A percentile compares a stretch with the other conserved stretches of the same genome.
phyloP scores from a whole-genome alignment of 1,139 yeast species.

The Yamadazyma sp. region DNA sequence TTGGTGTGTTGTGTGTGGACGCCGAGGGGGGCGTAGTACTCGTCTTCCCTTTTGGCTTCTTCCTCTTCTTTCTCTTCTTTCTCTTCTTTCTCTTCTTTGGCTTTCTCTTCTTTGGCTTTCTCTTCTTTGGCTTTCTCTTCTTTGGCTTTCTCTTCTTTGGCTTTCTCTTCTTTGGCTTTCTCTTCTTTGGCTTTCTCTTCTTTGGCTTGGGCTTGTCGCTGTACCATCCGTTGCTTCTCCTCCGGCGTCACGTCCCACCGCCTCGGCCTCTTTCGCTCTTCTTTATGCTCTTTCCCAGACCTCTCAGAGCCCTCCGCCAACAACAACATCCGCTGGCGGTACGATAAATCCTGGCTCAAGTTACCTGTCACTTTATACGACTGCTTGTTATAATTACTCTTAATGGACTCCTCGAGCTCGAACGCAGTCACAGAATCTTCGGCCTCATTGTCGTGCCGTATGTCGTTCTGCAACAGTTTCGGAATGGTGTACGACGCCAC shows the following conservation, averaged over 20 bases:
- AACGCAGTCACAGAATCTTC: constrained; percentile 19
- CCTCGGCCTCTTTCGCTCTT: constrained; percentile 12
- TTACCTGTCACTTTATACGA: constrained; percentile 10
- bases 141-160: background rate
- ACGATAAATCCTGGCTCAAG: constrained; percentile 7
- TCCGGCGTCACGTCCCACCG: constrained; percentile 41
- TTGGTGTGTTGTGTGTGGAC: constrained; percentile 17
- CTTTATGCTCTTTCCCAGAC: background rate
- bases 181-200: background rate
- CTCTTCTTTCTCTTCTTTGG: background rate
- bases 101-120: background rate
- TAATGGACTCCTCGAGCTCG: constrained; percentile 14
- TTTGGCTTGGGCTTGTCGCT: too few species aligned
- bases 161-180: background rate
- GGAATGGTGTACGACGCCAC: constrained; percentile 30
- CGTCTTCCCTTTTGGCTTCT: background rate
- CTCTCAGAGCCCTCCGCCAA: background rate
- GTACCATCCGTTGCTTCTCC: constrained; percentile 16
- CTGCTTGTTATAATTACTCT: constrained; percentile 14
- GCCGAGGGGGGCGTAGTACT: constrained; percentile 1
- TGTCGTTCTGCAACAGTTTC: constrained; percentile 22
- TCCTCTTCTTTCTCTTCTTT: background rate
- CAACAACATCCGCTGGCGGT: constrained; percentile 10
- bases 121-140: background rate
- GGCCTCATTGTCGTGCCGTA: constrained; percentile 23